These are phyloP conservation scores for Nothophytophthora sp. DNA, from an alignment of 352 stramenopile species.

Conservation along the genomic window DNA sequence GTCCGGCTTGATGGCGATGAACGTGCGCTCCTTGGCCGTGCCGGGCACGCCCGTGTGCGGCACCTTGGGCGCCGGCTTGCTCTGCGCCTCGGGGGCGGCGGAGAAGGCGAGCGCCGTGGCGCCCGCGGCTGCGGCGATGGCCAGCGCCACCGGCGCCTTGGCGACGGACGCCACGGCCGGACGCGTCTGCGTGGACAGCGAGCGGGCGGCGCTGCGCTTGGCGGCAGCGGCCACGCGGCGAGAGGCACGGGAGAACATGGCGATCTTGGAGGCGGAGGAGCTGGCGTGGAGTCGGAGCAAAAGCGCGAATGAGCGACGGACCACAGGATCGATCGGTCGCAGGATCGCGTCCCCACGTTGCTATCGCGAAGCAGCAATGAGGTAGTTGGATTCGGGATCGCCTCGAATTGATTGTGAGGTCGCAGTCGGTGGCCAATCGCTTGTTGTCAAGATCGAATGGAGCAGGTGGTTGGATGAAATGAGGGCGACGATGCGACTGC, in stretches of 20 bases:
- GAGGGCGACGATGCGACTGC: no score
- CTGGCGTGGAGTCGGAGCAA: slow-evolving; percentile 32
- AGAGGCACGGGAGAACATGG: slow-evolving; percentile 74
- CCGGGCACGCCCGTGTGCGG: slow-evolving; percentile 83
- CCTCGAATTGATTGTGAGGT: no score
- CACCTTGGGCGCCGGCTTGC: slow-evolving; percentile 45
- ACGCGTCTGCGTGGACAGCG: slow-evolving; percentile 58
- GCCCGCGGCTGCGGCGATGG: slow-evolving; percentile 38
- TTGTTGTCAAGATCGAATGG: no score
- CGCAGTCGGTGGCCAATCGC: no score
- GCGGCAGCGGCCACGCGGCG: slow-evolving; percentile 63
- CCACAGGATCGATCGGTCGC: slow-evolving; percentile 17
- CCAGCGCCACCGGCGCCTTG: slow-evolving; percentile 31
- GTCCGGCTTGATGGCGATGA: slow-evolving; percentile 96
- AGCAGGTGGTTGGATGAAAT: no score
- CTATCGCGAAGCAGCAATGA: no score
- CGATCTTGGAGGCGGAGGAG: slow-evolving; percentile 5
- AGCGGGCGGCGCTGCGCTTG: slow-evolving; percentile 56
- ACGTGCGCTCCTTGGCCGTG: slow-evolving; percentile 94
- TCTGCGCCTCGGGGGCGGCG: slow-evolving; percentile 39
- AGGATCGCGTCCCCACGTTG: no score
- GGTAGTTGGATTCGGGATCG: no score
- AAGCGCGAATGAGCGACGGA: slow-evolving; percentile 33
- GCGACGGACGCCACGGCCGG: slow-evolving; percentile 30
- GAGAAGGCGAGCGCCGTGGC: slow-evolving; percentile 54